Evolutionary conservation across 2,329 filamentous ascomycete species (phyloP).

Genomic region (Talaromyces funiculosus): DNA sequence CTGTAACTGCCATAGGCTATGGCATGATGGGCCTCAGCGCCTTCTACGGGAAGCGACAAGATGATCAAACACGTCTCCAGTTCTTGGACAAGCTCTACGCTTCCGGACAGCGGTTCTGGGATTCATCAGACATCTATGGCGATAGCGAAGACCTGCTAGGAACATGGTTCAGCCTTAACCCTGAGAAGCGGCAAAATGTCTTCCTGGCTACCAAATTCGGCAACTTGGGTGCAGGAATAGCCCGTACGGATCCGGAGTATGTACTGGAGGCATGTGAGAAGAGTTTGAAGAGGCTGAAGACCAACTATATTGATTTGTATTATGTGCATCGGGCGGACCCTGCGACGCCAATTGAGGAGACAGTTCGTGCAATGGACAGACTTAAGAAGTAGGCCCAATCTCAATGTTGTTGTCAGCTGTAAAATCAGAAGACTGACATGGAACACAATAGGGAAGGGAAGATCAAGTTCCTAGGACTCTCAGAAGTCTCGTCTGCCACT

Average conservation of each 20-base stretch:
- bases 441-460: background rate
- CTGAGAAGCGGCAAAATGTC: background rate
- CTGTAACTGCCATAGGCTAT: slow-evolving; percentile 2
- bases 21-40: slow-evolving; percentile 2
- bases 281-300: slow-evolving; percentile 37
- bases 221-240: background rate
- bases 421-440: background rate
- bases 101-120: slow-evolving; percentile 41
- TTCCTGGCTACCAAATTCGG: background rate
- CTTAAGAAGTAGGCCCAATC: slow-evolving; percentile 25
- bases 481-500: slow-evolving; percentile 46
- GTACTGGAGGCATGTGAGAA: slow-evolving; percentile 30
- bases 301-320: slow-evolving; percentile 44
- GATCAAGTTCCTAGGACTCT: slow-evolving; percentile 53
- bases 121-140: slow-evolving; percentile 25
- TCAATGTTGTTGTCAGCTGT: background rate
- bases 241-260: background rate
- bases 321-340: slow-evolving; percentile 43
- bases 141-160: background rate
- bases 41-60: slow-evolving; percentile 24
- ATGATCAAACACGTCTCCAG: slow-evolving; percentile 40
- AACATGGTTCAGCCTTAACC: background rate
- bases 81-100: slow-evolving; percentile 43
- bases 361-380: slow-evolving; percentile 41
- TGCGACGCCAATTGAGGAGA: slow-evolving; percentile 33